Evolutionary conservation across 2,329 filamentous ascomycete genomes (phyloP).

Genomic region (Cryphonectria radicalis): DNA sequence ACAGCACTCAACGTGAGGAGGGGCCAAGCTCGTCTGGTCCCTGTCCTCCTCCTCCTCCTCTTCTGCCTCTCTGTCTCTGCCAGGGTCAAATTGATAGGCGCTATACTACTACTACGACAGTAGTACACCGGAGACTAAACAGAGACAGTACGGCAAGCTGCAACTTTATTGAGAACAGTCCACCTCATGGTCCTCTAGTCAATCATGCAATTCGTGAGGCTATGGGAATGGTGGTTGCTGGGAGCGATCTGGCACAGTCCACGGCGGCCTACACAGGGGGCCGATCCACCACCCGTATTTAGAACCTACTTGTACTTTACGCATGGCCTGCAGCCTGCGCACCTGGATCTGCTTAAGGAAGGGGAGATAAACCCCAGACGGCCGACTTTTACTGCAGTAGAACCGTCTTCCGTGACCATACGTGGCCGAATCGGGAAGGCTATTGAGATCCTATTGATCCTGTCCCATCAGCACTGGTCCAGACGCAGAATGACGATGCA

Average conservation of each 20-base stretch:
- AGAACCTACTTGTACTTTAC: background rate
- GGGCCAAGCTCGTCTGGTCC: background rate
- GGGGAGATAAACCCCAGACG: background rate
- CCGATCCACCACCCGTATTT: slow-evolving; percentile 1
- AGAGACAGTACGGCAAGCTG: background rate
- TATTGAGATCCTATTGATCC: slow-evolving; percentile 1
- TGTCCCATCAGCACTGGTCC: slow-evolving; percentile 1
- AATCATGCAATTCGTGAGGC: background rate
- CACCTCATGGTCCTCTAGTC: background rate
- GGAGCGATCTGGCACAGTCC: background rate
- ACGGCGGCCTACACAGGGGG: background rate
- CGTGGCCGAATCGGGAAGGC: background rate
- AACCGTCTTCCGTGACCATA: background rate
- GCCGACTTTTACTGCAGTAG: background rate
- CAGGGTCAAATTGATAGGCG: background rate
- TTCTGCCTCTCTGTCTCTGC: background rate
- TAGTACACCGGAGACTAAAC: background rate
- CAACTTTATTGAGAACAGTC: background rate
- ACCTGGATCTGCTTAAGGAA: background rate
- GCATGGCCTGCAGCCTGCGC: background rate
- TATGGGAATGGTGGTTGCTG: background rate
- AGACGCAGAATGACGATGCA: background rate
- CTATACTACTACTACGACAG: background rate
- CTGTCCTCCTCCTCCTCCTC: background rate
- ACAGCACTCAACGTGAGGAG: slow-evolving; percentile 1